phyloP scores from a whole-genome alignment of 1,284 basidiomycete species.

The Macrocystidia cucumis region DNA sequence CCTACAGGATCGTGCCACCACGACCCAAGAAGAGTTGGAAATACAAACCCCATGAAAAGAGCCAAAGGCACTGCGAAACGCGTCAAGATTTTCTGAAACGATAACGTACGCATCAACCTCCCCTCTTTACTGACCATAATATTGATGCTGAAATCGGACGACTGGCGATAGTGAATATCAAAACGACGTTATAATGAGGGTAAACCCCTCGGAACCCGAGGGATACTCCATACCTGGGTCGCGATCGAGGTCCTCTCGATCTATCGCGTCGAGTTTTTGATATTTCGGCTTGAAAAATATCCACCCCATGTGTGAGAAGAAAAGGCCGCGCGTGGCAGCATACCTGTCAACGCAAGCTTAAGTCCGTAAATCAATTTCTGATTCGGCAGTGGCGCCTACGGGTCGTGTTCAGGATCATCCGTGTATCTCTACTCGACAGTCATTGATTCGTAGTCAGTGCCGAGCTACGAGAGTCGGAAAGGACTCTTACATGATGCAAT shows the following conservation, averaged over 20 bases:
- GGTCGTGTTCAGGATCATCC: constrained; percentile 69
- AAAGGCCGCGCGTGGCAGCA: constrained; percentile 62
- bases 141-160: constrained; percentile 64
- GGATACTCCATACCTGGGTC: constrained; percentile 60
- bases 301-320: constrained; percentile 80
- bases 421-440: constrained; percentile 70
- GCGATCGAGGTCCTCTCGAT: constrained; percentile 61
- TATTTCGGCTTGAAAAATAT: constrained; percentile 76
- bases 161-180: constrained; percentile 31
- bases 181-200: not conserved
- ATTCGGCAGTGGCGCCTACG: constrained; percentile 29
- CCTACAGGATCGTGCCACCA: constrained; percentile 57
- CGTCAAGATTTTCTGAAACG: too few species aligned
- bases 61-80: constrained; percentile 42
- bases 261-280: constrained; percentile 53
- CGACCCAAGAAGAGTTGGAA: constrained; percentile 46
- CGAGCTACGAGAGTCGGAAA: constrained; percentile 1
- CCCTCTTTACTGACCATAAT: constrained; percentile 44
- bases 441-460: too few species aligned
- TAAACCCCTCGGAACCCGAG: too few species aligned
- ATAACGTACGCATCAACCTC: too few species aligned
- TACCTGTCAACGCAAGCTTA: constrained; percentile 45
- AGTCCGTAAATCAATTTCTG: constrained; percentile 3
- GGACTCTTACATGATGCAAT: constrained; percentile 57
- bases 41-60: constrained; percentile 47